These are phyloP conservation scores for Sambucus nigra DNA, from an alignment of 129 eudicot genomes.

Conservation along the genomic window DNA sequence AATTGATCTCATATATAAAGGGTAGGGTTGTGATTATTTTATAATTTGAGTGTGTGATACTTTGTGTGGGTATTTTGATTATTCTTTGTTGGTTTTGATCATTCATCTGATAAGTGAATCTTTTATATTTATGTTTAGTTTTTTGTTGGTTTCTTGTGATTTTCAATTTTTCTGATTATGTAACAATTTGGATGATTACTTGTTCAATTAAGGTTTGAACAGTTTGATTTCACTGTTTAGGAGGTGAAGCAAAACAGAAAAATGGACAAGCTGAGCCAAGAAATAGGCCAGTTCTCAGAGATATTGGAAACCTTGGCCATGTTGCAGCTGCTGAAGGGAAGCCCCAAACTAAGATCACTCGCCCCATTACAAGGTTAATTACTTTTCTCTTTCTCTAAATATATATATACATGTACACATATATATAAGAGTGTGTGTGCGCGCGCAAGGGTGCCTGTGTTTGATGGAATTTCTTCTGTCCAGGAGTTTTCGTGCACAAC, in stretches of 20 bases:
- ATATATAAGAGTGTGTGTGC: not conserved
- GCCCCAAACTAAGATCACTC: constrained; percentile 18
- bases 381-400: no score
- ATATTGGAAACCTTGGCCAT: constrained; percentile 31
- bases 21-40: no score
- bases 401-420: not conserved
- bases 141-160: no score
- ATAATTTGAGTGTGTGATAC: no score
- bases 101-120: no score
- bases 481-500: constrained; percentile 30
- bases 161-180: not conserved
- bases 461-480: not conserved
- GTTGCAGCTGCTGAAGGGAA: constrained; percentile 21
- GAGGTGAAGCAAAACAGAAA: constrained; percentile 20
- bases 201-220: constrained; percentile 1
- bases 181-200: not conserved
- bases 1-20: no score
- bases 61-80: no score
- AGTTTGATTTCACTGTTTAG: not conserved
- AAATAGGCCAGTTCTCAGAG: constrained; percentile 29
- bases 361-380: constrained; percentile 38
- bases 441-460: not conserved
- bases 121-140: no score
- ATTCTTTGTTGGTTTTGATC: no score
- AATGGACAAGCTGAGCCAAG: constrained; percentile 24